Percentiles rank a stretch among this genome's conserved stretches.
These are phyloP conservation scores for Botrytis tulipae DNA, from an alignment of 2,329 filamentous ascomycete genomes.

Conservation along the genomic window DNA sequence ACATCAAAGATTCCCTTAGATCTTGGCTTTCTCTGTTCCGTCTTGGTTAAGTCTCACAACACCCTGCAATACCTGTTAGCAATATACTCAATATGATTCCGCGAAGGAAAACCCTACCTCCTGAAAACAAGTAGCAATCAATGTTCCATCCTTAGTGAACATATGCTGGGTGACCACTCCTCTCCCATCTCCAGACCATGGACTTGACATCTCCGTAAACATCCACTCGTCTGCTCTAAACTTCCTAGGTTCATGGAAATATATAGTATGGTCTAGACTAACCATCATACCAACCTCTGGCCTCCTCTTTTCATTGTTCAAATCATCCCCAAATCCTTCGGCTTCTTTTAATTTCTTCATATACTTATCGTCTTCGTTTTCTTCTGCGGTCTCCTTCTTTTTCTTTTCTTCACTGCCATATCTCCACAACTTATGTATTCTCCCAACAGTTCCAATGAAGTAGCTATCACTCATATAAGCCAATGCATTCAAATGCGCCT, in stretches of 20 bases:
- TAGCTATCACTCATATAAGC: conserved; percentile 92
- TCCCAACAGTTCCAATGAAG: conserved; percentile 86
- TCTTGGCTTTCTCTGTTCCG: conserved; percentile 20
- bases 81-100: not conserved
- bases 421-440: conserved; percentile 77
- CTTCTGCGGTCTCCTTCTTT: conserved; percentile 13
- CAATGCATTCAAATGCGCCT: conserved; percentile 81
- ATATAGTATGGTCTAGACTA: conserved; percentile 72
- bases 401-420: conserved; percentile 48
- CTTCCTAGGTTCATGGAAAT: conserved; percentile 60
- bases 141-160: conserved; percentile 65
- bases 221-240: conserved; percentile 72
- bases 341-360: conserved; percentile 42
- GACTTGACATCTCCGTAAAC: conserved; percentile 75
- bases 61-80: conserved; percentile 29
- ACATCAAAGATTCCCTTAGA: conserved; percentile 6
- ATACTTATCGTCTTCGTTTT: conserved; percentile 49
- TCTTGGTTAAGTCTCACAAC: conserved; percentile 36
- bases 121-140: conserved; percentile 78
- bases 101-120: conserved; percentile 49
- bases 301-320: conserved; percentile 50
- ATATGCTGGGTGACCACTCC: conserved; percentile 75
- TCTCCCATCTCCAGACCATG: conserved; percentile 75
- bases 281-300: conserved; percentile 81
- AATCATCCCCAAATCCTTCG: conserved; percentile 42